These are phyloP conservation scores for Paecilomyces sp. DNA, from an alignment of 2,329 filamentous ascomycete species.

Conservation along the genomic window DNA sequence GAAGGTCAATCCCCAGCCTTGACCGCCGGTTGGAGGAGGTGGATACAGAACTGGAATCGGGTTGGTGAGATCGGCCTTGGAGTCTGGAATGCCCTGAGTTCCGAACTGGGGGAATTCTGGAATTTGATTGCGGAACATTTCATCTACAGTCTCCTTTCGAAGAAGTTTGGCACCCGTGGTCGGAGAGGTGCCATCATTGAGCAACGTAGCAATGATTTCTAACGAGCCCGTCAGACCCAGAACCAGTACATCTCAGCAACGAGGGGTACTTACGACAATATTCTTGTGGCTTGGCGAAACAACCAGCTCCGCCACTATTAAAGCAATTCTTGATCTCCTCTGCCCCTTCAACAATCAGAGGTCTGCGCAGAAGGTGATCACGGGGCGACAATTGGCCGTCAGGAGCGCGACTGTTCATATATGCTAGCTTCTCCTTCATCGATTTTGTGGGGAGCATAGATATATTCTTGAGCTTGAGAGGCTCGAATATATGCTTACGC, in stretches of 20 bases:
- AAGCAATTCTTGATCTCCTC: conserved; percentile 42
- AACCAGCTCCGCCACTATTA: conserved; percentile 56
- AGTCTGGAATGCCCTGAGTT: conserved; percentile 36
- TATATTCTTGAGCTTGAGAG: conserved; percentile 43
- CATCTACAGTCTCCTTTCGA: conserved; percentile 49
- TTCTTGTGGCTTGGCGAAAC: conserved; percentile 54
- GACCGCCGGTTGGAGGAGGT: conserved; percentile 38
- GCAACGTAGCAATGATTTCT: conserved; percentile 54
- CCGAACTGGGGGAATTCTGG: conserved; percentile 48
- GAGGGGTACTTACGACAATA: conserved; percentile 45
- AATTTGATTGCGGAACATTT: conserved; percentile 61
- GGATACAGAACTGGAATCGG: conserved; percentile 46
- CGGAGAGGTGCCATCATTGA: conserved; percentile 59
- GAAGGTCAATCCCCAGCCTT: conserved; percentile 59
- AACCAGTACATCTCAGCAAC: background rate
- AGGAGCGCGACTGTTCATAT: conserved; percentile 48
- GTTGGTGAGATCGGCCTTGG: conserved; percentile 46
- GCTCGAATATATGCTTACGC: conserved; percentile 41
- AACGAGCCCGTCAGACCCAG: background rate
- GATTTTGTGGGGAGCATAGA: conserved; percentile 50
- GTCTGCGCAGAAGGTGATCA: conserved; percentile 46
- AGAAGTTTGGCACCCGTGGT: conserved; percentile 50
- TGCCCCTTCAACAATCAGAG: conserved; percentile 38
- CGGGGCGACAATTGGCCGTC: conserved; percentile 35
- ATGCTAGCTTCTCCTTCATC: conserved; percentile 50